Base-by-base conservation (phyloP, 306 rosid genomes). In the Rosa rugosa region DNA sequence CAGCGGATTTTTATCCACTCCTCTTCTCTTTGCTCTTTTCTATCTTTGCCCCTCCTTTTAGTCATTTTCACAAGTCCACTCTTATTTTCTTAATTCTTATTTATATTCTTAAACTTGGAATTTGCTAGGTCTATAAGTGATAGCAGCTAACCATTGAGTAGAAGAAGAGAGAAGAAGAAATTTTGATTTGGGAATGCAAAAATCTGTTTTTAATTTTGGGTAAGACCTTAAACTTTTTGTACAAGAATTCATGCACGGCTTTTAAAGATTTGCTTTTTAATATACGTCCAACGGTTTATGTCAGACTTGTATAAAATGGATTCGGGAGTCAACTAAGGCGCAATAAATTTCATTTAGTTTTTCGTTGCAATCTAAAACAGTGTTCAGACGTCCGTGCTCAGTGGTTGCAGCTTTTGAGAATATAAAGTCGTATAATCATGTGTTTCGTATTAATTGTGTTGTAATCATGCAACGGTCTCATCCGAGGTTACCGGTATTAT, bases 1-100 rank as follows among this genome's bases (percentile, higher is more conserved):
- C 89, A 92, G 95, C 97, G 94, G 97, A 44, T 92, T 92, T 88
- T 84, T 80, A 57, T 74, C 75, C 79, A 7, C 68, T 69, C 50
- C 38, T 17, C 31, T 13, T 44, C 70, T 27, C 42, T 74, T 76
- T 72, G 27, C 2, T 40, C 64, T 22, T 47, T 74, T 54, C 41
- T 46, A 65, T 20, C 54, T 67, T 75, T 23, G 72, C 68, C 76
- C 75, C 65, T 57, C 56, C 2, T 31, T 44, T 71, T 41, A 65
- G 17, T 36, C 0, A 4, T 40, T 60, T 79, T 42, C 72, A 77
- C 78, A 65, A 0, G 23, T 31, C 57, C 67, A 4, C 75, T 8
- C n/a, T 36, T 8, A 10, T 22, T 57, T 67, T 67, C 44, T 65
- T 62, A 11, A 60, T 60, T 60, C 67, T 11, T 10, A 10, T 54